Evolutionary conservation across 2,329 filamentous ascomycete species (phyloP).

Genomic region (Aspergillus flavus): DNA sequence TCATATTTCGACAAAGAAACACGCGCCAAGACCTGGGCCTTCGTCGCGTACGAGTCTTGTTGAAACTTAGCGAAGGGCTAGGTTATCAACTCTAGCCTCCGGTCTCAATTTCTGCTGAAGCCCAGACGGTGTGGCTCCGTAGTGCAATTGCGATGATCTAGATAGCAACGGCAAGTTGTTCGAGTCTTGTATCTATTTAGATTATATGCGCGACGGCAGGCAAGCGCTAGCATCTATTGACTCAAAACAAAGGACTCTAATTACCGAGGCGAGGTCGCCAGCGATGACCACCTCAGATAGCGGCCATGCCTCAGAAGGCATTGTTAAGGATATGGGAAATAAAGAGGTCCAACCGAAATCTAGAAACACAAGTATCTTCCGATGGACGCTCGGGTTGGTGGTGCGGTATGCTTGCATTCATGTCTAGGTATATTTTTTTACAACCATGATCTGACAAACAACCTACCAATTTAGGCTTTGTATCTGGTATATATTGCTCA

Average conservation of each 20-base stretch:
- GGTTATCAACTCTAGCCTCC: not conserved
- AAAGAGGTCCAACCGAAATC: conserved; percentile 13
- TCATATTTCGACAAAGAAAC: not conserved
- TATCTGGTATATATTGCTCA: conserved; percentile 85
- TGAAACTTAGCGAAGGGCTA: not conserved
- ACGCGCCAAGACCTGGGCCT: conserved; percentile 9
- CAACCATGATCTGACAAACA: not conserved
- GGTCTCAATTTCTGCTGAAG: not conserved
- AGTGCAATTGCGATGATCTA: conserved; percentile 3
- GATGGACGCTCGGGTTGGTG: conserved; percentile 39
- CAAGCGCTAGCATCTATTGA: not conserved
- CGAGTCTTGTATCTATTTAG: not conserved
- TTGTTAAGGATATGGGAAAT: conserved; percentile 19
- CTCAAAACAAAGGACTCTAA: conserved; percentile 8
- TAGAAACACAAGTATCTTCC: conserved; percentile 26
- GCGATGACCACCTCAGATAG: conserved; percentile 32
- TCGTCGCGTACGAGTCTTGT: not conserved
- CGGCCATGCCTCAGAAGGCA: conserved; percentile 26
- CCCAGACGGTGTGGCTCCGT: not conserved
- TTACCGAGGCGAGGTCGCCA: conserved; percentile 12
- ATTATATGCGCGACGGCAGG: not conserved
- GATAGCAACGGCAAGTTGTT: not conserved
- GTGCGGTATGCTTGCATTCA: conserved; percentile 35
- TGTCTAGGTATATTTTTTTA: conserved; percentile 5
- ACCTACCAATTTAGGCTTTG: conserved; percentile 59